phyloP scores from a whole-genome alignment of 805 yeast species.

The Barnettozyma californica region DNA sequence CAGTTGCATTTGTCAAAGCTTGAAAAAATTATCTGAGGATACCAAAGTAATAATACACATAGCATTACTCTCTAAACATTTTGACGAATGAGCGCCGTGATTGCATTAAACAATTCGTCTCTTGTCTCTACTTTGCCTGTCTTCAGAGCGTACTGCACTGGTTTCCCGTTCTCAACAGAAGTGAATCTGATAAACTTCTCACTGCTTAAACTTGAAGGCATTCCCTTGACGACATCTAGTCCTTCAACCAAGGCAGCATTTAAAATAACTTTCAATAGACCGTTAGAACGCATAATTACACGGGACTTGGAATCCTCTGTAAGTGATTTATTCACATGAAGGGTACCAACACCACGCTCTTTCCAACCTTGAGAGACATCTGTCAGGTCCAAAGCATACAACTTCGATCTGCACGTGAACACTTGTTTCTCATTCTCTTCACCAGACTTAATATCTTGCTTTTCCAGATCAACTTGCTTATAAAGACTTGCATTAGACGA shows the following conservation, averaged over 20 bases:
- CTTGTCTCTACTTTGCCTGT: constrained; percentile 60
- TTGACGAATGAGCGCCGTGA: constrained; percentile 29
- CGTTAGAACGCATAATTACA: constrained; percentile 87
- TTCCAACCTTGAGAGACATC: constrained; percentile 82
- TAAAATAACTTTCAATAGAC: constrained; percentile 74
- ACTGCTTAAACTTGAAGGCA: constrained; percentile 78
- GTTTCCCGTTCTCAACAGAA: constrained; percentile 57
- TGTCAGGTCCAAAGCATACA: constrained; percentile 68
- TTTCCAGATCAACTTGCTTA: constrained; percentile 55
- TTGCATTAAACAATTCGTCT: constrained; percentile 48
- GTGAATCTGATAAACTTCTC: constrained; percentile 80
- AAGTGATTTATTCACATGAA: constrained; percentile 62
- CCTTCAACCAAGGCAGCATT: constrained; percentile 63
- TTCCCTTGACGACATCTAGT: constrained; percentile 67
- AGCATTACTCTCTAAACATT: constrained; percentile 5
- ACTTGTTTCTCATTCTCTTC: constrained; percentile 79
- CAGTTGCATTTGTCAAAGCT: constrained; percentile 64
- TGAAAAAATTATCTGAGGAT: not conserved
- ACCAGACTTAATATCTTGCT: constrained; percentile 68
- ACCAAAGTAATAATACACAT: not conserved
- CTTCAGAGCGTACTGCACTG: constrained; percentile 79
- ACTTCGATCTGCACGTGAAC: constrained; percentile 67
- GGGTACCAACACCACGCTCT: constrained; percentile 85
- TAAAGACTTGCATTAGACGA: constrained; percentile 31
- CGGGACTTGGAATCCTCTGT: constrained; percentile 41